Base-by-base conservation (phyloP, 1,139 yeast genomes). In the Diutina neorugosa region DNA sequence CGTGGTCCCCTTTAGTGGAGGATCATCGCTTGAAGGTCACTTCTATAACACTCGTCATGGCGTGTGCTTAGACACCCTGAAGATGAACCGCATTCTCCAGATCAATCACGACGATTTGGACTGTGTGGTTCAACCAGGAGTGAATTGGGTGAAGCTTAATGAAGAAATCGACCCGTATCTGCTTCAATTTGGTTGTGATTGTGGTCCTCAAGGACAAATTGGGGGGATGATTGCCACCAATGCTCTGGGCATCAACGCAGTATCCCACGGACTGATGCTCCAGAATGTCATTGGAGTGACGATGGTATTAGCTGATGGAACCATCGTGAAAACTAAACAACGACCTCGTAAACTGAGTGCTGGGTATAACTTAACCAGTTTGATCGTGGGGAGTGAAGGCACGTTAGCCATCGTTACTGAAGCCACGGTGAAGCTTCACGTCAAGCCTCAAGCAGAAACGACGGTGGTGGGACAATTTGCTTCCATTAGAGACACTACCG, bases 11-110 rank as follows among this genome's bases (percentile, higher is more conserved):
- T 82, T 76, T 61, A 81, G 89, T 1, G 95, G 95, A 0, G 85
- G 90, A 56, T 86, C 95, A 0, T 84, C 94, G 0, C 70, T 87
- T 37, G 95, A 87, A 66, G 95, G 95, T 11, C 91, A 86, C 56
- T 84, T 78, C 62, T 81, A 84, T 63, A 88, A 90, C 46, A 82
- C 89, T 0, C 71, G 88, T 55, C 80, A 81, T 1, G 89, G 90
- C 0, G 69, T 84, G 42, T 75, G 81, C 14, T 59, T 60, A 12
- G 61, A 60, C 42, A 49, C 56, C 52, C 53, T 55, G 19, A 64
- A 73, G 37, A 63, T 74, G 69, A 68, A 71, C 58, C 54, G 67
- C 34, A 63, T 74, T 25, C 43, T 82, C 2, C 69, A 69, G 34
- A 63, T 84, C 23, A 80, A 81, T 61, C 70, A 73, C 53, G 71